Base-by-base conservation (phyloP, 75 land plant species). In the Adiantum capillusveneris region DNA sequence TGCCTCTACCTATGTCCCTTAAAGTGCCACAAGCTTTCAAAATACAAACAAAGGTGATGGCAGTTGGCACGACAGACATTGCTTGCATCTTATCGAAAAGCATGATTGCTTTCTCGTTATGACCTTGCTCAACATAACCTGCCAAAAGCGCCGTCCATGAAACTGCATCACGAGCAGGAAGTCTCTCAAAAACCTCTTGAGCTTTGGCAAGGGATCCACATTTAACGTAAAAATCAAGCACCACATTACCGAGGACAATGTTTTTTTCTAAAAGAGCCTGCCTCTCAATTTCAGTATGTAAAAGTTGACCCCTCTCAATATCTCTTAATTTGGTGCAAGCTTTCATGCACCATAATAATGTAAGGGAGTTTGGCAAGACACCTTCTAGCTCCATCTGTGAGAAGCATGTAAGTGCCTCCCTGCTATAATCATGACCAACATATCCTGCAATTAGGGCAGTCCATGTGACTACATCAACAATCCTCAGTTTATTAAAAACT, bases 71-170 rank as follows among this genome's bases (percentile, higher is more conserved):
- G 11, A 52, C 0, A 34, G 19, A 18, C 21, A 20, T 6, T 5
- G 21, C 36, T 53, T 53, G 31, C 65, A 64, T 64, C 17, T 24
- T 21, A 31, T 51, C 22, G 31, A 64, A 64, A 14, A 53, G 1
- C 37, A 50, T 58, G 28, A 74, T 29, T 13, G 79, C 79, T 63
- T 62, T 36, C 6, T 63, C 58, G 1, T 56, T 44, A 39, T 18
- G 20, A 1, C 64, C 75, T 53, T 77, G 60, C 29, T 37, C 28
- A 11, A 67, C 14, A 58, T 53, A 77, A 29, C 70, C 63, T 12
- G 62, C 48, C 11, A 77, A 61, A 58, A 77, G 50, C 26, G 69
- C 31, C 31, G 64, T 66, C 75, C 79, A 77, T 13, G 60, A 51
- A 13, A 76, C 68, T 12, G 70, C 59, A 57, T 70, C 59, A 43